phyloP scores from a whole-genome alignment of 1,139 yeast genomes.

The Protomyces inouyei region DNA sequence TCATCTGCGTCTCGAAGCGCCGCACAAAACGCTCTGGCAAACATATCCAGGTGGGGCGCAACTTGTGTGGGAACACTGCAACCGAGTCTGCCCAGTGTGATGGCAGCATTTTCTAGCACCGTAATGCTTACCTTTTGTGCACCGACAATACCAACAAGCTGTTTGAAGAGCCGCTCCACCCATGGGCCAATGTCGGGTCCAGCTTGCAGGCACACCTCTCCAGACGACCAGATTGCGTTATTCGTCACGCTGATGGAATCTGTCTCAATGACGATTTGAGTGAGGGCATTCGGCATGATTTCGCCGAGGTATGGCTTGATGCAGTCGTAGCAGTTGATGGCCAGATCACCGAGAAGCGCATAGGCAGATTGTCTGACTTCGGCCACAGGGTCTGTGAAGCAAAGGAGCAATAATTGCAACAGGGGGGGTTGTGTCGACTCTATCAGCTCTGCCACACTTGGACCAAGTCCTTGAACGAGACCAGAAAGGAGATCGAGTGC shows the following conservation, averaged over 20 bases:
- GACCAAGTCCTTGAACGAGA: slow-evolving; percentile 77
- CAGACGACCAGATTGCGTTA: slow-evolving; percentile 91
- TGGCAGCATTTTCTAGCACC: slow-evolving; percentile 87
- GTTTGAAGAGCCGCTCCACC: slow-evolving; percentile 54
- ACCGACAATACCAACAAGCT: slow-evolving; percentile 62
- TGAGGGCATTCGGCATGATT: slow-evolving; percentile 58
- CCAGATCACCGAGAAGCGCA: slow-evolving; percentile 85
- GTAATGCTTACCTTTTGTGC: slow-evolving; percentile 46
- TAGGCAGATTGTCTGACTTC: slow-evolving; percentile 92
- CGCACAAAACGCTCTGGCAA: slow-evolving; percentile 61
- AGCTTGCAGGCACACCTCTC: slow-evolving; percentile 70
- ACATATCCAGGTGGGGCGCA: slow-evolving; percentile 54
- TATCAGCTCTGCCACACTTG: slow-evolving; percentile 57
- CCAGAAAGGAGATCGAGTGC: slow-evolving; percentile 89
- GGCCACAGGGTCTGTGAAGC: slow-evolving; percentile 68
- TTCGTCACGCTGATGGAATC: slow-evolving; percentile 63
- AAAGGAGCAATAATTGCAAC: slow-evolving; percentile 59
- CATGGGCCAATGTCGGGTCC: slow-evolving; percentile 54
- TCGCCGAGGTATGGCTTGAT: slow-evolving; percentile 55
- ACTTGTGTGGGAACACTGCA: slow-evolving; percentile 56
- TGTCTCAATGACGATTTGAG: slow-evolving; percentile 54
- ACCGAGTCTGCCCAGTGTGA: slow-evolving; percentile 87
- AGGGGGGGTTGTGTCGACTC: slow-evolving; percentile 43
- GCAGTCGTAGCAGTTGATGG: slow-evolving; percentile 57
- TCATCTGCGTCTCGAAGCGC: slow-evolving; percentile 62